Conservation (phyloP, 2,329 filamentous ascomycete genomes). For the Microdochium nivale region DNA sequence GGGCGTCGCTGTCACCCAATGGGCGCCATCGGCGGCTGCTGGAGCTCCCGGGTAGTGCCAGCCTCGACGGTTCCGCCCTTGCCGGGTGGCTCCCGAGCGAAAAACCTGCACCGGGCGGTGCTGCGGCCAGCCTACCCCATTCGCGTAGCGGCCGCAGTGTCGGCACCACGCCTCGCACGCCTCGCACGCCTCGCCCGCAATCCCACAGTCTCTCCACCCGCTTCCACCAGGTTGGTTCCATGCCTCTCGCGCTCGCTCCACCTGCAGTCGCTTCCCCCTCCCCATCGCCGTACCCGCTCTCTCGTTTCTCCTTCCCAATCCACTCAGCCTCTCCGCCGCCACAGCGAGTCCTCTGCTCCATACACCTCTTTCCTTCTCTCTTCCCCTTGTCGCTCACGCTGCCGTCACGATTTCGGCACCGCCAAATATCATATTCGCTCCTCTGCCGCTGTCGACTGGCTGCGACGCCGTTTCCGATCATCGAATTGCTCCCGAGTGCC, state of each 20-base stretch:
- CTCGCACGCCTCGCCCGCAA: background rate
- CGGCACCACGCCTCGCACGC: background rate
- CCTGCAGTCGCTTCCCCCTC: background rate
- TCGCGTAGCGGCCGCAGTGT: too few species aligned
- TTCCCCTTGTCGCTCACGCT: background rate
- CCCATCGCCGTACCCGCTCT: background rate
- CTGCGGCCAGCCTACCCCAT: too few species aligned
- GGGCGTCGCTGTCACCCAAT: too few species aligned
- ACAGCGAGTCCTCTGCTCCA: background rate
- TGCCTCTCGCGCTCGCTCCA: background rate
- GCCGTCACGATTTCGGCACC: background rate
- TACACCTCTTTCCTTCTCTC: background rate
- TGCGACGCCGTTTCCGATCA: background rate
- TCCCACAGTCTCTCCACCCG: background rate
- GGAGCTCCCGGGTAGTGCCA: background rate
- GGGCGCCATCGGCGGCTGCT: background rate
- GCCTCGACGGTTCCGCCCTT: background rate
- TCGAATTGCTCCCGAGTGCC: background rate
- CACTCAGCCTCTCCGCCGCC: background rate
- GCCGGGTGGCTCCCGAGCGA: background rate
- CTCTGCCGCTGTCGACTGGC: background rate
- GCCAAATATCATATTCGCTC: background rate
- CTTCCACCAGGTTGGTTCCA: background rate
- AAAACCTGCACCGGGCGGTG: too few species aligned
- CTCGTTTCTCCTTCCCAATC: background rate